Conservation (phyloP, 306 rosid genomes). For the Pueraria montana region DNA sequence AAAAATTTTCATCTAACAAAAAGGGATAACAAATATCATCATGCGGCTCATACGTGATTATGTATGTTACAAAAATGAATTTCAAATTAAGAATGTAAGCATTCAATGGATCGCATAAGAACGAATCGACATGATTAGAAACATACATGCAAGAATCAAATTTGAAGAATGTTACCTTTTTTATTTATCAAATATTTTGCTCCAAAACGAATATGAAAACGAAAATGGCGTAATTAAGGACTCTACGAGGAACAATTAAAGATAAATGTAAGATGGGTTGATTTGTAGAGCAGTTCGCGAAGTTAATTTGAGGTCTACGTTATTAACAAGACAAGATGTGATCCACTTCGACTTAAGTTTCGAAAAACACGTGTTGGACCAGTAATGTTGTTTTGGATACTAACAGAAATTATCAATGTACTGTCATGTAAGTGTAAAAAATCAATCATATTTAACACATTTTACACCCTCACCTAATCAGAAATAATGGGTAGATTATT, state of each 20-base stretch:
- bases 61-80: background rate
- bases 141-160: slow-evolving; percentile 7
- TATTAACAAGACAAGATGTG: slow-evolving; percentile 23
- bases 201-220: background rate
- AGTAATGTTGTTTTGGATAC: background rate
- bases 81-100: slow-evolving; percentile 10
- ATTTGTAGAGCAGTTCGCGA: slow-evolving; percentile 36
- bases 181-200: background rate
- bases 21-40: background rate
- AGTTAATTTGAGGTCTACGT: slow-evolving; percentile 35
- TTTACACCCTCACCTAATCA: too few species aligned
- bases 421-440: too few species aligned
- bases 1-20: too few species aligned
- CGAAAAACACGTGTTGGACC: slow-evolving; percentile 24
- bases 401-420: too few species aligned
- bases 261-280: background rate
- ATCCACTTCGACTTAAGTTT: slow-evolving; percentile 17
- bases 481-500: too few species aligned
- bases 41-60: background rate
- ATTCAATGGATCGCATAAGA: slow-evolving; percentile 16
- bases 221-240: slow-evolving; percentile 3
- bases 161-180: slow-evolving; percentile 38
- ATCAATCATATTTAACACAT: too few species aligned
- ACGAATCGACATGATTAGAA: slow-evolving; percentile 5
- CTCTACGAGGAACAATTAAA: background rate